Percentiles rank a stretch among this genome's conserved stretches.
Evolutionary conservation across 495 filamentous ascomycete genomes (phyloP).

Genomic region (Glutinoglossum americanum): DNA sequence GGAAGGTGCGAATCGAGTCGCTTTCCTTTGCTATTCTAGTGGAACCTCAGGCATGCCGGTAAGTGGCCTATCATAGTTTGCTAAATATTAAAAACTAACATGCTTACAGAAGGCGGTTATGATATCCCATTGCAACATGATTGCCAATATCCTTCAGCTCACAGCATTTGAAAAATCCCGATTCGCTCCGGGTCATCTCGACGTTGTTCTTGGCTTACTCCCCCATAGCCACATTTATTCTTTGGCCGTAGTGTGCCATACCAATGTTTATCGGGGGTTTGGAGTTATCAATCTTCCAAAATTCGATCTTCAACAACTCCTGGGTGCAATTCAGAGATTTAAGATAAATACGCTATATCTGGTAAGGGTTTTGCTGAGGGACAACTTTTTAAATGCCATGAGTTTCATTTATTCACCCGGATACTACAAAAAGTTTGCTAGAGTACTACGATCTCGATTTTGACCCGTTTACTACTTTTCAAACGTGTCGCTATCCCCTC

Average conservation of each 20-base stretch:
- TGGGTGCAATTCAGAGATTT: slow-evolving; percentile 47
- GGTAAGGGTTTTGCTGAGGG: slow-evolving; percentile 27
- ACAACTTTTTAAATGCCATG: neutral
- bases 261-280: slow-evolving; percentile 51
- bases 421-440: too few species aligned
- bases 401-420: too few species aligned
- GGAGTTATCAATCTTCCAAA: slow-evolving; percentile 62
- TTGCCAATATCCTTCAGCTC: slow-evolving; percentile 58
- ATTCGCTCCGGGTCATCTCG: slow-evolving; percentile 18
- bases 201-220: slow-evolving; percentile 49
- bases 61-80: slow-evolving; percentile 7
- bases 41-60: slow-evolving; percentile 75
- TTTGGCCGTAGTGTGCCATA: slow-evolving; percentile 54
- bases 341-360: slow-evolving; percentile 50
- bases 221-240: slow-evolving; percentile 79
- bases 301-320: slow-evolving; percentile 47
- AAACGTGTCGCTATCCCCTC: too few species aligned
- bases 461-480: too few species aligned
- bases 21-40: slow-evolving; percentile 77
- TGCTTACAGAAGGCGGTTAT: slow-evolving; percentile 65
- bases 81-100: neutral
- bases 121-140: slow-evolving; percentile 79
- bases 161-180: slow-evolving; percentile 27
- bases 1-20: slow-evolving; percentile 51
- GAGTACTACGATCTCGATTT: too few species aligned